A percentile compares a stretch with the other conserved stretches of the same genome.
Conservation (phyloP, 495 filamentous ascomycete genomes). For the Podospora anserina region DNA sequence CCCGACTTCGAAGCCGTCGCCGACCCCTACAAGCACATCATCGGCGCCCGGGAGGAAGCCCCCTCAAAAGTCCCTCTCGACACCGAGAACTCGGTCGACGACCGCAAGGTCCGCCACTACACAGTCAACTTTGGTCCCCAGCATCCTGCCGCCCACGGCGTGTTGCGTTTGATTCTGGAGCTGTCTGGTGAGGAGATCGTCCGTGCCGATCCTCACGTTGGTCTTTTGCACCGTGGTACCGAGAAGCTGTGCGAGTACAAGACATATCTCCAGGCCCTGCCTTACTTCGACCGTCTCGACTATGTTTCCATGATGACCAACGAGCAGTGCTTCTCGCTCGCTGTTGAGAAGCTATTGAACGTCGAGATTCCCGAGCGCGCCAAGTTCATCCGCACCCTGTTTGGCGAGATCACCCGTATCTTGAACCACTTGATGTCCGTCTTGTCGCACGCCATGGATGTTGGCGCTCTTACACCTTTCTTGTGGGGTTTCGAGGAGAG, state of each 20-base stretch:
- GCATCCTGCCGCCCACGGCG: slow-evolving; percentile 97
- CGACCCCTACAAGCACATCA: slow-evolving; percentile 37
- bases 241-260: slow-evolving; percentile 99
- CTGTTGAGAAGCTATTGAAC: slow-evolving; percentile 97
- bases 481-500: slow-evolving; percentile 99
- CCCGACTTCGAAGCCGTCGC: slow-evolving; percentile 55
- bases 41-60: neutral
- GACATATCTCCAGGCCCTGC: slow-evolving; percentile 96
- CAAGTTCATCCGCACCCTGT: slow-evolving; percentile 95
- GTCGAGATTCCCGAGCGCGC: slow-evolving; percentile 93
- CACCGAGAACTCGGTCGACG: slow-evolving; percentile 43
- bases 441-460: slow-evolving; percentile 98
- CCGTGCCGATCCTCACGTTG: slow-evolving; percentile 94
- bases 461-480: slow-evolving; percentile 96
- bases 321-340: slow-evolving; percentile 94
- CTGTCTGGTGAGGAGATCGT: slow-evolving; percentile 98
- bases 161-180: slow-evolving; percentile 95
- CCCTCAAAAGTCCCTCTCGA: slow-evolving; percentile 39
- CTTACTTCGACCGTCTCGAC: slow-evolving; percentile 98
- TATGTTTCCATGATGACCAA: slow-evolving; percentile 99
- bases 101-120: slow-evolving; percentile 95
- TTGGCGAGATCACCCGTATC: slow-evolving; percentile 92
- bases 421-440: slow-evolving; percentile 99
- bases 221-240: slow-evolving; percentile 91
- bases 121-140: slow-evolving; percentile 99